Evolutionary conservation across 176 grass and related monocot genomes (phyloP).

Genomic region (Puccinellia tenuiflora): DNA sequence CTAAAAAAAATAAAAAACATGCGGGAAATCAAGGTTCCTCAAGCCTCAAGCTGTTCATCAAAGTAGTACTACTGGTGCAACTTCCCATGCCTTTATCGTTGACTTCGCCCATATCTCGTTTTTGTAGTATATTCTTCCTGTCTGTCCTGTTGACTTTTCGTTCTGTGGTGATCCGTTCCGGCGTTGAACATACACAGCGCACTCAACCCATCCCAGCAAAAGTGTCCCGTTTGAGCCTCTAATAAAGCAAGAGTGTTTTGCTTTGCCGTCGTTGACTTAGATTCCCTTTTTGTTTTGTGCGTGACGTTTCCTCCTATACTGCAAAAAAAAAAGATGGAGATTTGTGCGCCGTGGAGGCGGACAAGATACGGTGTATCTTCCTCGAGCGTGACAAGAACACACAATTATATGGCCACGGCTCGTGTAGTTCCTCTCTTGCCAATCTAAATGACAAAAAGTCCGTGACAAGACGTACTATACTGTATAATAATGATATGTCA

Average conservation of each 20-base stretch:
- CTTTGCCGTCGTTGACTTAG: background rate
- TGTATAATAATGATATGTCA: too few species aligned
- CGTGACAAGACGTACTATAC: background rate
- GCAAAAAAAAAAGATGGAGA: background rate
- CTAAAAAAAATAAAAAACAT: too few species aligned
- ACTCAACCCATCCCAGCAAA: background rate
- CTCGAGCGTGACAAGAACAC: background rate
- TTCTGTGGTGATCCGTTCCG: conserved; percentile 5
- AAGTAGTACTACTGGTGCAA: background rate
- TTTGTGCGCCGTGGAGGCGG: too few species aligned
- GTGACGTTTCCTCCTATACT: background rate
- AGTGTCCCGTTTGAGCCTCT: background rate
- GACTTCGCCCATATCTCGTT: background rate
- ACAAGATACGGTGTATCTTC: background rate
- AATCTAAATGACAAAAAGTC: background rate
- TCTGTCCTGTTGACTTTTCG: conserved; percentile 14
- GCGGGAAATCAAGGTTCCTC: too few species aligned
- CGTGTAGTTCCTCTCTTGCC: background rate
- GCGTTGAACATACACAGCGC: background rate
- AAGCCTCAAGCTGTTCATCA: too few species aligned
- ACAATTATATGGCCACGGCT: background rate
- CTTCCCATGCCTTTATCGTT: conserved; percentile 12
- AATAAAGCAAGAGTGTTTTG: background rate
- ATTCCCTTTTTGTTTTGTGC: background rate
- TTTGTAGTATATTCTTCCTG: background rate